Evolutionary conservation across 177 flowering plant genomes (phyloP).

Genomic region (Vitis hybrid): DNA sequence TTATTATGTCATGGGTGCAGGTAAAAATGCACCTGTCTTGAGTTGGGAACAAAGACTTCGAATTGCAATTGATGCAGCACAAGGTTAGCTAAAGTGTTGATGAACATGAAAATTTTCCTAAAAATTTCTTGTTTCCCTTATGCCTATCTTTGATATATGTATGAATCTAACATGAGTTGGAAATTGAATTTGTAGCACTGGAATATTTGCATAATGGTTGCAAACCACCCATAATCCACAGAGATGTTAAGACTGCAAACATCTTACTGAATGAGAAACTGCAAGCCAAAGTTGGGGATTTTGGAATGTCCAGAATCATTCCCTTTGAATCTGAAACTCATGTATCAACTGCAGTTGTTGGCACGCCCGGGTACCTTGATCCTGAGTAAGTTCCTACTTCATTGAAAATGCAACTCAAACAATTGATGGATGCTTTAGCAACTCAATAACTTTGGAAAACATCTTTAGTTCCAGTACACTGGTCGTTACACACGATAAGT

Average conservation of each 20-base stretch:
- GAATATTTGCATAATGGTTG: conserved; percentile 49
- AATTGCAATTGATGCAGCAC: conserved; percentile 28
- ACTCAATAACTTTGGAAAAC: too few species aligned
- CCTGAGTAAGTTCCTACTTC: conserved; percentile 39
- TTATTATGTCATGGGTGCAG: conserved; percentile 5
- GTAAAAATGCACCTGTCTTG: conserved; percentile 7
- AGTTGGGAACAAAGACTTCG: conserved; percentile 27
- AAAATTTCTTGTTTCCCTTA: neutral
- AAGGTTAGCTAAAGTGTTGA: conserved; percentile 12
- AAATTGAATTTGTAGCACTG: conserved; percentile 24
- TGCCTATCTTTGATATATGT: too few species aligned
- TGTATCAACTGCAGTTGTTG: conserved; percentile 25
- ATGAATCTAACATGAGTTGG: neutral
- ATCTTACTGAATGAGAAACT: conserved; percentile 35
- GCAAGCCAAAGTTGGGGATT: conserved; percentile 48
- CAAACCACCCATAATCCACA: conserved; percentile 44
- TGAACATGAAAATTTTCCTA: neutral
- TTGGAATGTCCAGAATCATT: conserved; percentile 38
- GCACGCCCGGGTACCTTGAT: conserved; percentile 47
- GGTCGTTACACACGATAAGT: too few species aligned
- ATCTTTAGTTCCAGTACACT: too few species aligned
- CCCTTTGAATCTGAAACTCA: conserved; percentile 17
- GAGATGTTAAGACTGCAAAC: conserved; percentile 44
- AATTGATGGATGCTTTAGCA: too few species aligned
- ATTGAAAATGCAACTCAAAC: neutral